These are phyloP conservation scores for Lunasporangiospora selenospora DNA, from an alignment of 192 early-diverging fungal species.

Conservation along the genomic window DNA sequence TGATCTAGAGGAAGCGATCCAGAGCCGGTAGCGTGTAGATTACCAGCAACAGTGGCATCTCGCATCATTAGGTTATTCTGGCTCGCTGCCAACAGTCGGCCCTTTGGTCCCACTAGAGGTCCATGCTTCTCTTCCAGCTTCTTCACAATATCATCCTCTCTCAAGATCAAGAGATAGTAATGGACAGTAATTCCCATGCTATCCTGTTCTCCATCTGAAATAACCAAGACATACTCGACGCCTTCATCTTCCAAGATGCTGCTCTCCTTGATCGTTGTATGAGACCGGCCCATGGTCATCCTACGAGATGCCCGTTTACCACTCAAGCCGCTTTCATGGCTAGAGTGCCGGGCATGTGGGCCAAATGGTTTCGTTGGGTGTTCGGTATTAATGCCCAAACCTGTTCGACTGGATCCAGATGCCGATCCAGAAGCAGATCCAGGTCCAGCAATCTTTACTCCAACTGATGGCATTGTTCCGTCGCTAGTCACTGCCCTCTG, in stretches of 20 bases:
- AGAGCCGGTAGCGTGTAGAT: background rate
- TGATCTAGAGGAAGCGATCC: background rate
- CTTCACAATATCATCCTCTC: conserved; percentile 44
- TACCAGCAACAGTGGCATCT: no score
- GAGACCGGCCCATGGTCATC: conserved; percentile 31
- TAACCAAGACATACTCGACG: conserved; percentile 36
- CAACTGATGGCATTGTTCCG: no score
- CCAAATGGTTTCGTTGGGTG: conserved; percentile 20
- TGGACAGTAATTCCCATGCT: conserved; percentile 34
- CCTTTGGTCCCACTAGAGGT: conserved; percentile 23
- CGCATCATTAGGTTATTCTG: conserved; percentile 4
- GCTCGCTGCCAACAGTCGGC: conserved; percentile 28
- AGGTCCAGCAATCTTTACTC: background rate
- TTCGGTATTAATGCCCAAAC: conserved; percentile 1
- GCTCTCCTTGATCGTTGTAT: conserved; percentile 22
- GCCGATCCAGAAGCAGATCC: conserved; percentile 28
- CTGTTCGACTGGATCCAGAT: conserved; percentile 12
- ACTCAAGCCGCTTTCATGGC: conserved; percentile 37
- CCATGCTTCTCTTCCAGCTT: conserved; percentile 44
- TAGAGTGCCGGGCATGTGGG: conserved; percentile 28
- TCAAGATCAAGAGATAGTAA: conserved; percentile 36
- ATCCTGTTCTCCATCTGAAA: conserved; percentile 37
- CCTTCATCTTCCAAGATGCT: conserved; percentile 32
- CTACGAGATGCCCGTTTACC: conserved; percentile 15
- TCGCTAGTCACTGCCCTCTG: background rate